Base-by-base conservation (phyloP, 2,329 filamentous ascomycete genomes). In the Sporothrix curviconia region DNA sequence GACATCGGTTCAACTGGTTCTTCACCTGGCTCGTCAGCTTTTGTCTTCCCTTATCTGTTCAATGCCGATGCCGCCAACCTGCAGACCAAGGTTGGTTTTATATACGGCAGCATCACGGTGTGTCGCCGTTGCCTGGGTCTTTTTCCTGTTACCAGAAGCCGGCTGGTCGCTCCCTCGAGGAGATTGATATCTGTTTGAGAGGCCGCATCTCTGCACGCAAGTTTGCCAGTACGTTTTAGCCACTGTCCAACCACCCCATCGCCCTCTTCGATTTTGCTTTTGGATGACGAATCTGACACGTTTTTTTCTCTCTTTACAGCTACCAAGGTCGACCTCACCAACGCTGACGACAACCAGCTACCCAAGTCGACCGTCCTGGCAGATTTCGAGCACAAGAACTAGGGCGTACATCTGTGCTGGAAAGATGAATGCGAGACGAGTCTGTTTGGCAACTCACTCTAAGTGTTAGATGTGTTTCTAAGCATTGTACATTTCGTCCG, bases 1-100 rank as follows among this genome's bases (percentile, higher is more conserved):
- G 14, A 53, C 24, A 1, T 30, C 36, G 7, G 24, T n/a, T 39
- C 50, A 42, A 28, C 50, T 53, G 36, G 24, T 19, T 42, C 36
- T 40, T 42, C 24, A 53, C 4, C 50, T 42, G 34, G 34, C n/a
- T 53, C 37, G 36, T 53, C 36, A 53, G 50, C 50, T n/a, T 30
- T 42, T 9, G 34, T 30, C 3, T 40, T 40, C 9, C 50, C 37
- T 25, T 53, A 53, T 11, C 37, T 53, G 7, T 40, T 53, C 50
- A 53, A 32, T n/a, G 36, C 50, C 36, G 50, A 42, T 6, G 34
- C 19, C 1, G 37, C 50, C 37, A 53, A 52, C 34, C 30, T 51
- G 11, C 32, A 37, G 32, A 51, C 47, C 19, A 32, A 32, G 7
- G 14, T 51, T 22, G 47, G 47, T 14, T 51, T 51, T 15, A 28